Conservation (phyloP, 2,329 filamentous ascomycete species). For the Pseudodiploospora longispora region DNA sequence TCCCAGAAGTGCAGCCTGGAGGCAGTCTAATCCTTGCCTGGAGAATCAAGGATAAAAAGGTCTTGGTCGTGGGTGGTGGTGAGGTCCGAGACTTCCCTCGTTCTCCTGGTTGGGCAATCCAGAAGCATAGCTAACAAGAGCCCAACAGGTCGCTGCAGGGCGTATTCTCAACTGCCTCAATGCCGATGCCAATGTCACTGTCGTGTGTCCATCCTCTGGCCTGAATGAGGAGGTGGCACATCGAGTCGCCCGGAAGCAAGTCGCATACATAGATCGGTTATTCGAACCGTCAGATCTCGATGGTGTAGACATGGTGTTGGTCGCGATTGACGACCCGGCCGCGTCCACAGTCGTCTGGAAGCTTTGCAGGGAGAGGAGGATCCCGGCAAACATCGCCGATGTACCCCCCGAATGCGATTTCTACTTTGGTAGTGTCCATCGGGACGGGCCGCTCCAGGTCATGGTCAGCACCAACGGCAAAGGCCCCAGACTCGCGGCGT, state of each 20-base stretch:
- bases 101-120: neutral
- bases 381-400: conserved; percentile 93
- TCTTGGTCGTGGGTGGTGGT: conserved; percentile 90
- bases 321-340: conserved; percentile 85
- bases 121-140: conserved; percentile 6
- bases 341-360: conserved; percentile 91
- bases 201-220: conserved; percentile 71
- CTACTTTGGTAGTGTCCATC: conserved; percentile 93
- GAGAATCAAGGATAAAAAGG: conserved; percentile 83
- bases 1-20: conserved; percentile 77
- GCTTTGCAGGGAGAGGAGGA: conserved; percentile 74
- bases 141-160: conserved; percentile 76
- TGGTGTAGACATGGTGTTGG: conserved; percentile 75
- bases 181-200: conserved; percentile 82
- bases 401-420: conserved; percentile 97
- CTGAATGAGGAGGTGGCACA: conserved; percentile 84
- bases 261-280: conserved; percentile 71
- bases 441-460: conserved; percentile 90
- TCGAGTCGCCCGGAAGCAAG: conserved; percentile 66
- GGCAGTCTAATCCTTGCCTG: conserved; percentile 92
- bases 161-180: conserved; percentile 92
- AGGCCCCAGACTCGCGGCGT: conserved; percentile 81
- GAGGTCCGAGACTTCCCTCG: conserved; percentile 53
- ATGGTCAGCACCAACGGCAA: conserved; percentile 99
- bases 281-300: conserved; percentile 87